These are phyloP conservation scores for Beauveria pseudobassiana DNA, from an alignment of 2,329 filamentous ascomycete genomes.

Conservation along the genomic window DNA sequence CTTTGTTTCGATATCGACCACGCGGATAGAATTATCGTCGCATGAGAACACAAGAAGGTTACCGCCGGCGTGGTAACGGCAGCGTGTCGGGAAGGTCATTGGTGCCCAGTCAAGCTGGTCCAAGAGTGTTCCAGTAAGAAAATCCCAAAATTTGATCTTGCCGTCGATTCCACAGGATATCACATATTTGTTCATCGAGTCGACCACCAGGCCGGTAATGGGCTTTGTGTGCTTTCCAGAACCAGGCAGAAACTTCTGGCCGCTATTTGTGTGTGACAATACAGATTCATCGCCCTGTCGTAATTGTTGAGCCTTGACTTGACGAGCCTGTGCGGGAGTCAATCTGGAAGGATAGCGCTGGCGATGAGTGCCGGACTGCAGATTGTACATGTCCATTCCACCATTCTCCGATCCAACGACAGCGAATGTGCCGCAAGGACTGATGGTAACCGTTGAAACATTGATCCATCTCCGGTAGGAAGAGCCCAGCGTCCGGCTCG, in stretches of 20 bases:
- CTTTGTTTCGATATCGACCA: constrained; percentile 85
- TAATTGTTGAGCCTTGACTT: constrained; percentile 59
- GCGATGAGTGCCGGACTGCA: constrained; percentile 85
- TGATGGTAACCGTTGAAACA: constrained; percentile 81
- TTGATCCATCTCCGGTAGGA: constrained; percentile 74
- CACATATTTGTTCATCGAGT: constrained; percentile 79
- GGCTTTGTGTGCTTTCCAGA: constrained; percentile 71
- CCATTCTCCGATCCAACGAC: constrained; percentile 79
- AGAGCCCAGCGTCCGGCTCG: constrained; percentile 90
- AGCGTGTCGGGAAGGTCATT: constrained; percentile 66
- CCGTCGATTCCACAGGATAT: constrained; percentile 87
- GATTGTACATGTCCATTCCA: constrained; percentile 88
- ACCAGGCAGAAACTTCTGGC: constrained; percentile 37
- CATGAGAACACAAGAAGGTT: constrained; percentile 85
- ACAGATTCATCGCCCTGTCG: constrained; percentile 51
- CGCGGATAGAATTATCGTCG: constrained; percentile 77
- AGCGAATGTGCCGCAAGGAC: constrained; percentile 88
- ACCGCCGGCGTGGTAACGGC: constrained; percentile 74
- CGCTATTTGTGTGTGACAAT: constrained; percentile 41
- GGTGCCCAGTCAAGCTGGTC: constrained; percentile 76
- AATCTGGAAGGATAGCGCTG: constrained; percentile 78
- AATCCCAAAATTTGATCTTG: constrained; percentile 96
- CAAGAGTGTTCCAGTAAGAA: constrained; percentile 69
- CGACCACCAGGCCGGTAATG: constrained; percentile 80
- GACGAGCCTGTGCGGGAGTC: constrained; percentile 70